phyloP scores from a whole-genome alignment of 1,284 basidiomycete genomes.

The Veloboletus limbatus region DNA sequence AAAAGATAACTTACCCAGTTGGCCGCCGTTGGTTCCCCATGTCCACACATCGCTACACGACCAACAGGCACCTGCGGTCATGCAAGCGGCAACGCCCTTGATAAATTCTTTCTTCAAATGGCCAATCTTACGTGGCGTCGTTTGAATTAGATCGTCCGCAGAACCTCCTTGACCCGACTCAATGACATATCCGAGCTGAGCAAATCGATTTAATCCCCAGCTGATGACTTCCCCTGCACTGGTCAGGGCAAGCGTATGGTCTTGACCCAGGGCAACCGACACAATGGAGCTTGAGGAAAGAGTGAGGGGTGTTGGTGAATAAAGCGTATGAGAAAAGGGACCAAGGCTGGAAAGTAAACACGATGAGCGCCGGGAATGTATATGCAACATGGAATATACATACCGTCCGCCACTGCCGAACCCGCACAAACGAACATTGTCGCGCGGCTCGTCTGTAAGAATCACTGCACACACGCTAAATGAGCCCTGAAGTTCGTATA shows the following conservation, averaged over 20 bases:
- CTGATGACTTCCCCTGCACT: constrained; percentile 79
- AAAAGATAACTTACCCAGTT: constrained; percentile 63
- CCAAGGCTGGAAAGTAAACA: constrained; percentile 54
- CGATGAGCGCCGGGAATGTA: constrained; percentile 5
- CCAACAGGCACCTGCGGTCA: constrained; percentile 89
- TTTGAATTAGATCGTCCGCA: constrained; percentile 66
- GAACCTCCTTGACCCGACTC: constrained; percentile 47
- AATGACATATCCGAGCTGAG: constrained; percentile 86
- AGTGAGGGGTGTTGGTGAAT: constrained; percentile 60
- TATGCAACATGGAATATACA: constrained; percentile 15
- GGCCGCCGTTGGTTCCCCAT: constrained; percentile 95
- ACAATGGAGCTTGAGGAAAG: constrained; percentile 50
- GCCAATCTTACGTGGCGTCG: constrained; percentile 75
- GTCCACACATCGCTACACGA: constrained; percentile 85
- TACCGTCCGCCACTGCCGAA: constrained; percentile 83
- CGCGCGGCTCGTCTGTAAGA: constrained; percentile 68
- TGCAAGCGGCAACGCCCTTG: constrained; percentile 83
- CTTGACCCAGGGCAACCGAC: constrained; percentile 84
- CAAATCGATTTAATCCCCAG: constrained; percentile 89
- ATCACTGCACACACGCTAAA: constrained; percentile 42
- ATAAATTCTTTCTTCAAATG: constrained; percentile 80
- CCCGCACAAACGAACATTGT: constrained; percentile 83
- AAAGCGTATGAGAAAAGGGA: constrained; percentile 77
- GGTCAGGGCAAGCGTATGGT: constrained; percentile 90
- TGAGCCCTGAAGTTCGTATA: not conserved